Evolutionary conservation across 495 filamentous ascomycete species (phyloP), one percentile per base, ranked within the genome.

Genomic region (Penicillium ucsense): DNA sequence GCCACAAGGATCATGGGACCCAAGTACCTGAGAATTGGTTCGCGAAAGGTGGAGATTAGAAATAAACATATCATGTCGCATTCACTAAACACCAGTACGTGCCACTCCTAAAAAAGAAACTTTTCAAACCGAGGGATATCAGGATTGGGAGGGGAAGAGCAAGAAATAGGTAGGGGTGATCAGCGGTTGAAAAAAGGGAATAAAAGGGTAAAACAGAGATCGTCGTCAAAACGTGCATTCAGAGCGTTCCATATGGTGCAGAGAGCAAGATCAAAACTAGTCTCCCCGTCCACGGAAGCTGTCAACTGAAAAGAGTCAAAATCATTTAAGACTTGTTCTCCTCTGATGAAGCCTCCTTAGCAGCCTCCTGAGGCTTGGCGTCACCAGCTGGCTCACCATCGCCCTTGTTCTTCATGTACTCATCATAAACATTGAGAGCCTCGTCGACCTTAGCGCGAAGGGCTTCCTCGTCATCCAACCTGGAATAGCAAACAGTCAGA

Each of bases 401-500:
- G 53, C 66, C 63, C 67, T 74, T 74, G 65, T 79, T 83, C 80
- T 96, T 96, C 67, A 96, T 82, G 62, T 99, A 99, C 65, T 97
- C 94, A 57, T 99, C 88, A 66, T 96, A 99, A 51, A 99, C 92
- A 51, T 76, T 86, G 61, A 99, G 81, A 48, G 92, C 92, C 73
- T 99, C 92, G 51, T 91, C 85, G 44, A 99, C 92, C 83, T 99
- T 99, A 61, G 83, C 80, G 56, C 84, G 83, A 44, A 99, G 83
- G 68, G 89, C 88, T 45, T 76, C 75, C 6, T 95, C 88, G 64
- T 99, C 90, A 61, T 90, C 84, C 57, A 92, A 83, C 45, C 92
- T 98, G 49, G 34, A 4, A 44, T 41, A 46, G 39, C 49, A 8
- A 34, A 42, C 44, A 40, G 47, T 59, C 67, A 64, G 64, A 57